phyloP scores from a whole-genome alignment of 352 stramenopile species.

The Globisporangium megalacanthum region DNA sequence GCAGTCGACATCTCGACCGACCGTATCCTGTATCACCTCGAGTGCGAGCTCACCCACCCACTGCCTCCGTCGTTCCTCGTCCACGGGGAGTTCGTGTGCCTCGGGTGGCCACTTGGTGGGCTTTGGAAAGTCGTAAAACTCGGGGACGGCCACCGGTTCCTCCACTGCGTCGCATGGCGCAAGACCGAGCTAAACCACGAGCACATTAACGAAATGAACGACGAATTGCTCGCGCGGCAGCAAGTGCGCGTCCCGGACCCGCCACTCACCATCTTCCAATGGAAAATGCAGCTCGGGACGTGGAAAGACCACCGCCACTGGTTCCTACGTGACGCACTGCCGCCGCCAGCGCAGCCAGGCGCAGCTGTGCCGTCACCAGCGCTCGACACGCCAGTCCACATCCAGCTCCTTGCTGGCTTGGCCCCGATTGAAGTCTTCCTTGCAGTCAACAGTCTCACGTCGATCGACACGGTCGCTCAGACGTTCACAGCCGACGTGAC shows the following conservation, averaged over 20 bases:
- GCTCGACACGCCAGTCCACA: too few relatives aligned
- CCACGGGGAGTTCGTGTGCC: conserved; percentile 35
- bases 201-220: too few relatives aligned
- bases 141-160: conserved; percentile 19
- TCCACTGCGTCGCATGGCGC: conserved; percentile 41
- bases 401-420: conserved; percentile 20
- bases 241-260: conserved; percentile 17
- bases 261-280: conserved; percentile 27
- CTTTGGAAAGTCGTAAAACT: conserved; percentile 46
- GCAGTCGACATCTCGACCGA: conserved; percentile 41
- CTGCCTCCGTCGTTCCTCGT: conserved; percentile 25
- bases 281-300: conserved; percentile 51
- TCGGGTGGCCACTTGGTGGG: conserved; percentile 42
- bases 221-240: conserved; percentile 26
- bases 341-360: conserved; percentile 8
- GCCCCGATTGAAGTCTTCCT: conserved; percentile 17
- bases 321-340: conserved; percentile 52
- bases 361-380: too few relatives aligned
- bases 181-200: conserved; percentile 38
- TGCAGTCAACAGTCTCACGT: conserved; percentile 20
- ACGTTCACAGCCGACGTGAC: conserved; percentile 25
- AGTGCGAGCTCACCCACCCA: conserved; percentile 31
- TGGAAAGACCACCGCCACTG: conserved; percentile 42
- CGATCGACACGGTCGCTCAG: conserved; percentile 25
- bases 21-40: conserved; percentile 39